phyloP scores from a whole-genome alignment of 306 rosid species.

The Gillenia trifoliata region DNA sequence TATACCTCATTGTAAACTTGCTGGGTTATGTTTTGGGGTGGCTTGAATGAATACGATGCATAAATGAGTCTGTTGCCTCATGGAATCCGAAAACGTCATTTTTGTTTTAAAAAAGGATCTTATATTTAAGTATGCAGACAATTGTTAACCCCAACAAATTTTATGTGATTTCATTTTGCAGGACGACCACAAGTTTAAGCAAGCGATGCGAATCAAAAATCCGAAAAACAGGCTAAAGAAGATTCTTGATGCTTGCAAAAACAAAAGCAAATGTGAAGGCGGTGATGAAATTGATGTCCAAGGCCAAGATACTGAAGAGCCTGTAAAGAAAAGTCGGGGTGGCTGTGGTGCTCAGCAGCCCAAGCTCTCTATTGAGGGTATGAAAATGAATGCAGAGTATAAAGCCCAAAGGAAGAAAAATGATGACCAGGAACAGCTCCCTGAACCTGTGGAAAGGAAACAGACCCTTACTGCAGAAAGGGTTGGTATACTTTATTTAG shows the following conservation, averaged over 20 bases:
- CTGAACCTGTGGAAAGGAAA: constrained; percentile 97
- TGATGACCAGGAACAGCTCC: constrained; percentile 95
- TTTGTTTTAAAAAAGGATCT: not conserved
- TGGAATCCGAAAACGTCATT: not conserved
- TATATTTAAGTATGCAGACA: not conserved
- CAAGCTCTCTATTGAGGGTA: constrained; percentile 82
- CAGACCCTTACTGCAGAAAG: constrained; percentile 90
- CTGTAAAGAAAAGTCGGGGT: constrained; percentile 80
- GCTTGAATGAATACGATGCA: not conserved
- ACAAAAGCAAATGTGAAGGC: constrained; percentile 90
- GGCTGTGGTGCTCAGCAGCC: constrained; percentile 99
- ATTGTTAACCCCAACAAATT: not conserved
- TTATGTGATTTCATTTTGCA: constrained; percentile 31
- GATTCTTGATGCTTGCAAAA: constrained; percentile 89
- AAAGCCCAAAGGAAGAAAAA: constrained; percentile 87
- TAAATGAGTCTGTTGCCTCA: not conserved
- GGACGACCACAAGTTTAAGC: constrained; percentile 91
- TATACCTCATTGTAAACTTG: not conserved
- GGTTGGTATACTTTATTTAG: constrained; percentile 34
- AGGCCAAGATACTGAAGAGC: constrained; percentile 64
- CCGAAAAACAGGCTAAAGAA: constrained; percentile 77
- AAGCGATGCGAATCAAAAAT: constrained; percentile 73
- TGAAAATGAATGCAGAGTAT: constrained; percentile 88
- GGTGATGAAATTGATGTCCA: constrained; percentile 87
- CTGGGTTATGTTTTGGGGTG: not conserved